Percentiles rank a stretch among this genome's conserved stretches.
phyloP scores from a whole-genome alignment of 2,329 filamentous ascomycete genomes.

The Ophiostoma quercus region DNA sequence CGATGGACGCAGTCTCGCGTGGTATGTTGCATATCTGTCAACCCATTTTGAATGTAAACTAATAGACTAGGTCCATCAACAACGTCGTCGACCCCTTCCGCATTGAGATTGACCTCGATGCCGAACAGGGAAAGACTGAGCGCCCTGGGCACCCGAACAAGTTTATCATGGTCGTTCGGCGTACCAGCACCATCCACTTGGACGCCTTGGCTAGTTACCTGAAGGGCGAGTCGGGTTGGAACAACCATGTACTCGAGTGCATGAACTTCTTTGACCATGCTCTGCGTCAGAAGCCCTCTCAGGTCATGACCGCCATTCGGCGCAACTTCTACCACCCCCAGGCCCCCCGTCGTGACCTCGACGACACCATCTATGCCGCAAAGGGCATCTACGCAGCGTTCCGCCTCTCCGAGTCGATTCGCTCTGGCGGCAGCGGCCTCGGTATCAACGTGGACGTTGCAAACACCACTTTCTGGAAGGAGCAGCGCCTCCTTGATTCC shows the following conservation, averaged over 20 bases:
- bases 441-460: slow-evolving; percentile 86
- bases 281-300: slow-evolving; percentile 71
- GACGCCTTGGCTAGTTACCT: slow-evolving; percentile 62
- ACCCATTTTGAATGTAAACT: background rate
- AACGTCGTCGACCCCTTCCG: slow-evolving; percentile 43
- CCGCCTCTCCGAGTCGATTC: slow-evolving; percentile 58
- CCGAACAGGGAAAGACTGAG: slow-evolving; percentile 43
- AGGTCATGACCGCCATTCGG: slow-evolving; percentile 65
- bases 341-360: slow-evolving; percentile 50
- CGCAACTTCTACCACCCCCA: slow-evolving; percentile 69
- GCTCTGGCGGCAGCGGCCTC: slow-evolving; percentile 52
- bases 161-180: slow-evolving; percentile 58
- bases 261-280: slow-evolving; percentile 88
- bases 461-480: slow-evolving; percentile 81
- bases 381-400: slow-evolving; percentile 89
- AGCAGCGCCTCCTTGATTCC: slow-evolving; percentile 39
- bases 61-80: slow-evolving; percentile 35
- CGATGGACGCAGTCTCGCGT: slow-evolving; percentile 81
- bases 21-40: slow-evolving; percentile 48
- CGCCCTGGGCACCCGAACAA: slow-evolving; percentile 39
- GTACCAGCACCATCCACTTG: slow-evolving; percentile 65
- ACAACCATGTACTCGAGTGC: slow-evolving; percentile 66
- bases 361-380: slow-evolving; percentile 59
- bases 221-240: slow-evolving; percentile 52
- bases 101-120: slow-evolving; percentile 66